These are phyloP conservation scores for Beauveria sp. DNA, from an alignment of 2,329 filamentous ascomycete genomes.

Conservation along the genomic window DNA sequence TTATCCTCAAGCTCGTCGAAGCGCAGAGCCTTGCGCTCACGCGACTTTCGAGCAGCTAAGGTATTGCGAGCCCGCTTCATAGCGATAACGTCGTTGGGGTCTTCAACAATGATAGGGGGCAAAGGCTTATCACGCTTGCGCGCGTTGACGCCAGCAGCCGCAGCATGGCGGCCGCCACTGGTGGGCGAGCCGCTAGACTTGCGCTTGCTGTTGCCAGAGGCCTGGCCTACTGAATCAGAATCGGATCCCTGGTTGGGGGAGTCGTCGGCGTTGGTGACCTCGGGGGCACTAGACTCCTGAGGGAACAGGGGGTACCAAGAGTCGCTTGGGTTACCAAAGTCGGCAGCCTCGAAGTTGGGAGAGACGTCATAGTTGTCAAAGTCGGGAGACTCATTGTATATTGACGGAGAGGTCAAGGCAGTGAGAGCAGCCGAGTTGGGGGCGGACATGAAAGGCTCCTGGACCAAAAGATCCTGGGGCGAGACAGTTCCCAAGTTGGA, in stretches of 20 bases:
- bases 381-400: constrained; percentile 68
- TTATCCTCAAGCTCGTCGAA: constrained; percentile 67
- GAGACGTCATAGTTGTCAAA: constrained; percentile 71
- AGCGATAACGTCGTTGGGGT: constrained; percentile 66
- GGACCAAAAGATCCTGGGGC: constrained; percentile 70
- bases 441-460: constrained; percentile 63
- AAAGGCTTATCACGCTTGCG: constrained; percentile 76
- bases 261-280: constrained; percentile 24
- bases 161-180: constrained; percentile 53
- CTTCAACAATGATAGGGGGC: constrained; percentile 67
- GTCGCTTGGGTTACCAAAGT: constrained; percentile 43
- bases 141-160: constrained; percentile 60
- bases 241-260: constrained; percentile 40
- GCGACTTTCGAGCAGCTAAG: constrained; percentile 85
- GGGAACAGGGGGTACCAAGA: constrained; percentile 72
- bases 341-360: constrained; percentile 60
- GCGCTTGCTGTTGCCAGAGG: constrained; percentile 35
- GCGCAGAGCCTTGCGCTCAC: constrained; percentile 74
- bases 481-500: constrained; percentile 67
- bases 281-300: constrained; percentile 29
- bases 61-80: constrained; percentile 94
- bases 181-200: constrained; percentile 40
- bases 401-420: constrained; percentile 77
- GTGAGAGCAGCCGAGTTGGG: constrained; percentile 79
- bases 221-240: constrained; percentile 35